Percentiles rank a stretch among this genome's conserved stretches.
Conservation (phyloP, 2,329 filamentous ascomycete genomes). For the Clonostachys rosea region DNA sequence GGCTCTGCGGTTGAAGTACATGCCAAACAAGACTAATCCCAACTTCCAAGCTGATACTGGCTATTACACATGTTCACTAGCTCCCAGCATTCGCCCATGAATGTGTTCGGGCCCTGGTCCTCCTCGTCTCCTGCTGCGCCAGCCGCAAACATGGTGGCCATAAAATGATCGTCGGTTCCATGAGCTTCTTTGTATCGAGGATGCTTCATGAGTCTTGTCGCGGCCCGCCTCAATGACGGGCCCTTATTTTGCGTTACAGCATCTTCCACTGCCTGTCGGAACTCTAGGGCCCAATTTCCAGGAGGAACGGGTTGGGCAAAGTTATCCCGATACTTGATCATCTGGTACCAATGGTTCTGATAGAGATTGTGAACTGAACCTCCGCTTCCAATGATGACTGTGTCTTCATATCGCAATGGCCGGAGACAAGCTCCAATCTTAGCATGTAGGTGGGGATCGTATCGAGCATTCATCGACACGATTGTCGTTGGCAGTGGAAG, state of each 20-base stretch:
- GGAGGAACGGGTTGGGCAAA: conserved; percentile 17
- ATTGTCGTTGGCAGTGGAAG: too few species aligned
- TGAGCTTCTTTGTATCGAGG: conserved; percentile 62
- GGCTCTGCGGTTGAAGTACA: too few species aligned
- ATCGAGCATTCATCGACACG: conserved; percentile 27
- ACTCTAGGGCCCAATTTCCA: conserved; percentile 59
- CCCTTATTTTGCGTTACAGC: conserved; percentile 40
- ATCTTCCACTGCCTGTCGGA: conserved; percentile 61
- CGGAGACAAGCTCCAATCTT: conserved; percentile 53
- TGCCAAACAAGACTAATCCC: too few species aligned
- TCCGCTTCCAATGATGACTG: conserved; percentile 51
- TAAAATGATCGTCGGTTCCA: conserved; percentile 67
- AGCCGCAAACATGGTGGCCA: conserved; percentile 59
- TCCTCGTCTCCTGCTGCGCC: conserved; percentile 31
- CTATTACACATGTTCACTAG: too few species aligned
- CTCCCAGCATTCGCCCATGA: too few species aligned
- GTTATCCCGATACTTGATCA: conserved; percentile 22
- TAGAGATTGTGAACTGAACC: conserved; percentile 69
- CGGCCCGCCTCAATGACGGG: conserved; percentile 44
- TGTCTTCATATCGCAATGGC: conserved; percentile 42
- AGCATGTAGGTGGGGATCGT: conserved; percentile 37
- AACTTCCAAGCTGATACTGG: too few species aligned
- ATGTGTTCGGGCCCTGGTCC: background rate
- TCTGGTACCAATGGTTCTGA: conserved; percentile 60
- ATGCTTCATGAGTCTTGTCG: conserved; percentile 64